A percentile compares a stretch with the other conserved stretches of the same genome.
phyloP scores from a whole-genome alignment of 2,329 filamentous ascomycete species.

The Paecilomyces sp. region DNA sequence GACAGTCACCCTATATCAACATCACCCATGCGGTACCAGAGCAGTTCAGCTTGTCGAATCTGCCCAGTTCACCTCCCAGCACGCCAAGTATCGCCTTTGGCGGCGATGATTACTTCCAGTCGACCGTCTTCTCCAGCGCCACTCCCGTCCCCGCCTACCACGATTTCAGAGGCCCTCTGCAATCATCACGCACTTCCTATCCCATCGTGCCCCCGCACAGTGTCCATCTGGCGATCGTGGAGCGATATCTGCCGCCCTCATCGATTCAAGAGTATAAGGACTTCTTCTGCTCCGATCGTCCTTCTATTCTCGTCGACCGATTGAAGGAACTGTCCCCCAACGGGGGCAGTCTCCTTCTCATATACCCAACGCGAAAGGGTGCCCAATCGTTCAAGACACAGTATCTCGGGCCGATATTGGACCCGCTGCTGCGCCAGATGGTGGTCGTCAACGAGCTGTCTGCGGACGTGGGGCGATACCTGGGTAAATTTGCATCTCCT shows the following conservation, averaged over 20 bases:
- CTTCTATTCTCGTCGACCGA: conserved; percentile 54
- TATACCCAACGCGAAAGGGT: conserved; percentile 55
- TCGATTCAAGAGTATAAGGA: conserved; percentile 52
- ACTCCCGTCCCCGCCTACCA: conserved; percentile 54
- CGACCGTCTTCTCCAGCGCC: conserved; percentile 55
- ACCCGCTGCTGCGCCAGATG: conserved; percentile 53
- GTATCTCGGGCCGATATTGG: conserved; percentile 55
- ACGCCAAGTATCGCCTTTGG: conserved; percentile 45
- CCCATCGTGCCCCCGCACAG: conserved; percentile 54
- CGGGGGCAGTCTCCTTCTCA: conserved; percentile 52
- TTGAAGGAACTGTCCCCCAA: conserved; percentile 52
- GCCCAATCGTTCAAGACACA: conserved; percentile 52
- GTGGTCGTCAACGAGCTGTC: conserved; percentile 53
- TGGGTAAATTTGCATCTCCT: conserved; percentile 50
- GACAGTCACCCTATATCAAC: conserved; percentile 53
- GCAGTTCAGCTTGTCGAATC: conserved; percentile 54
- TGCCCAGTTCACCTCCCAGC: conserved; percentile 56
- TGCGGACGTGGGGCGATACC: conserved; percentile 46
- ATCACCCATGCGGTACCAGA: conserved; percentile 58
- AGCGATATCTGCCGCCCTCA: conserved; percentile 59
- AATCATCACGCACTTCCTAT: conserved; percentile 41
- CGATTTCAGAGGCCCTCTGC: conserved; percentile 43
- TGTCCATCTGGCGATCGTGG: conserved; percentile 54
- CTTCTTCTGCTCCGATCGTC: conserved; percentile 48
- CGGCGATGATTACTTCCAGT: conserved; percentile 56